A percentile compares a stretch with the other conserved stretches of the same genome.
These are phyloP conservation scores for Populus alba DNA, from an alignment of 345 rosid genomes.

Conservation along the genomic window DNA sequence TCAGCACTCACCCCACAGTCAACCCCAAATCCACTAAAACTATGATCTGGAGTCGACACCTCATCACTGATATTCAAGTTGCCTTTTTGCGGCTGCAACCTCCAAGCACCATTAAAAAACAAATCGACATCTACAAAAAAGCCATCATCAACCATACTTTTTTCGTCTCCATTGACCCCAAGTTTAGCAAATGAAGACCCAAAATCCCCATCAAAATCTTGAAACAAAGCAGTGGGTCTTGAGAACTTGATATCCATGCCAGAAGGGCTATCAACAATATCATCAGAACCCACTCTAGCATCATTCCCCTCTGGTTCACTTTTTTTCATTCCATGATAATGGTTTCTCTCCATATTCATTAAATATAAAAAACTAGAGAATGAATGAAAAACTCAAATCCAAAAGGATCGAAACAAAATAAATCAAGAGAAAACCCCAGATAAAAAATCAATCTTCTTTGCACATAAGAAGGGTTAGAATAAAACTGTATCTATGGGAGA, in stretches of 20 bases:
- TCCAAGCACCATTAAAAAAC: slow-evolving; percentile 6
- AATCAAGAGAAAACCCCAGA: neutral
- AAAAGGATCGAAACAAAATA: slow-evolving; percentile 7
- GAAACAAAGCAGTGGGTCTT: slow-evolving; percentile 5
- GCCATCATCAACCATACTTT: slow-evolving; percentile 1
- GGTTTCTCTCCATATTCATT: slow-evolving; percentile 19
- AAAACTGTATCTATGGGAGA: too few species aligned
- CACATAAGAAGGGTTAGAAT: neutral
- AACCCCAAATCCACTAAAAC: slow-evolving; percentile 16
- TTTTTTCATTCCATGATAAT: neutral
- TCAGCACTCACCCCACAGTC: neutral
- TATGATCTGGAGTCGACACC: slow-evolving; percentile 13
- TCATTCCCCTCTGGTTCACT: slow-evolving; percentile 13
- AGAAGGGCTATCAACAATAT: slow-evolving; percentile 17
- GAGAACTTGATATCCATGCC: slow-evolving; percentile 12
- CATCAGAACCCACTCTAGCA: slow-evolving; percentile 16
- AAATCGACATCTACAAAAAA: slow-evolving; percentile 10
- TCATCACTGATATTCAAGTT: slow-evolving; percentile 11
- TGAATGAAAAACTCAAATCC: slow-evolving; percentile 8
- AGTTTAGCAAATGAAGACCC: neutral
- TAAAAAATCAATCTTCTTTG: neutral
- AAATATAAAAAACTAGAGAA: slow-evolving; percentile 9
- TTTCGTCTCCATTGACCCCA: slow-evolving; percentile 1
- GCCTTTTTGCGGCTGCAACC: slow-evolving; percentile 6
- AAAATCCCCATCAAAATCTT: slow-evolving; percentile 10